Evolutionary conservation across 2,329 filamentous ascomycete genomes (phyloP).

Genomic region (Raffaelea arxii): DNA sequence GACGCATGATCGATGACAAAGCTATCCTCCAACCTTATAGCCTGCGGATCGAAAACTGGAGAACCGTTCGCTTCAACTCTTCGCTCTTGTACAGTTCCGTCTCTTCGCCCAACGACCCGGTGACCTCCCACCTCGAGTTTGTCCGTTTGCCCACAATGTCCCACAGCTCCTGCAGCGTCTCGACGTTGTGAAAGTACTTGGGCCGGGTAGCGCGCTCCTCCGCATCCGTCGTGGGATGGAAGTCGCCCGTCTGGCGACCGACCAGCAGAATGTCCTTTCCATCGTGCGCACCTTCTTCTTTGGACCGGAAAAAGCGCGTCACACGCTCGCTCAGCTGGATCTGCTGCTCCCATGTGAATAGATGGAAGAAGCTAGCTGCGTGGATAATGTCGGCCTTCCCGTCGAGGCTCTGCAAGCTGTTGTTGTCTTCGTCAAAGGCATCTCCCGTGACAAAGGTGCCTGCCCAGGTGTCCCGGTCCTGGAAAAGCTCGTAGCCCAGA

Average conservation of each 20-base stretch:
- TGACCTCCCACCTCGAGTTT: constrained; percentile 6
- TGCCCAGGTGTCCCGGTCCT: constrained; percentile 16
- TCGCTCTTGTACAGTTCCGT: no score
- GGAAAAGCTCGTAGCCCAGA: constrained; percentile 24
- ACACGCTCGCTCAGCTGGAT: constrained; percentile 16
- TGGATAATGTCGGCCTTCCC: constrained; percentile 20
- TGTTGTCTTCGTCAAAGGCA: constrained; percentile 15
- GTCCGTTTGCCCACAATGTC: constrained; percentile 22
- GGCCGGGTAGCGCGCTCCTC: constrained; percentile 12
- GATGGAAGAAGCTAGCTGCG: constrained; percentile 21
- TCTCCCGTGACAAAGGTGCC: constrained; percentile 16
- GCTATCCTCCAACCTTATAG: no score
- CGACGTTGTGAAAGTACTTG: constrained; percentile 28
- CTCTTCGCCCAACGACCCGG: no score
- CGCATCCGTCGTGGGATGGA: constrained; percentile 6
- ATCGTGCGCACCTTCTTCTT: constrained; percentile 1
- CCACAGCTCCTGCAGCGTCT: constrained; percentile 31
- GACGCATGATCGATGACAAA: no score
- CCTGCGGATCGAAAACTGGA: no score
- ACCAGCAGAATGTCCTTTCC: constrained; percentile 15
- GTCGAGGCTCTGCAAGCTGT: constrained; percentile 11
- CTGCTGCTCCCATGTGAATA: constrained; percentile 21
- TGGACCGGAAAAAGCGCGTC: constrained; percentile 15
- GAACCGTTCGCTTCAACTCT: no score
- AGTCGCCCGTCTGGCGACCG: constrained; percentile 18